Conservation (phyloP, 306 rosid genomes). For the Carpinus viminea region DNA sequence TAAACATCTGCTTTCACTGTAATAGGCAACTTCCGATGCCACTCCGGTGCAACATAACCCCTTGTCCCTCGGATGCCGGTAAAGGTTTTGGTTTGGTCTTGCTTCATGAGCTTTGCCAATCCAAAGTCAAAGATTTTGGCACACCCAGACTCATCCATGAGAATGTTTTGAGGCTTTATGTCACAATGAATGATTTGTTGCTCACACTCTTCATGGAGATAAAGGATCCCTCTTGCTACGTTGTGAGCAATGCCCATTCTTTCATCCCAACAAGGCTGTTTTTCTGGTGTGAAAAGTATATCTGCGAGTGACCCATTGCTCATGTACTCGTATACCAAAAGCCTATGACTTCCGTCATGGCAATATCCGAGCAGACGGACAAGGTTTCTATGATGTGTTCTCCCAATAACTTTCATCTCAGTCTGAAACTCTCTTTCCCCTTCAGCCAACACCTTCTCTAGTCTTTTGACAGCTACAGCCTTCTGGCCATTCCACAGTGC, state of each 20-base stretch:
- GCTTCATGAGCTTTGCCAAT: not conserved
- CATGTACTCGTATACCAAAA: constrained; percentile 5
- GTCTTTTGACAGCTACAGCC: not conserved
- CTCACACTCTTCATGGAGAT: constrained; percentile 5
- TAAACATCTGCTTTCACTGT: not conserved
- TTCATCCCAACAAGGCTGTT: not conserved
- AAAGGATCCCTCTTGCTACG: not conserved
- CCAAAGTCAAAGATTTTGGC: not conserved
- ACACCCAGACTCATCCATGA: not conserved
- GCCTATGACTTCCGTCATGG: constrained; percentile 1
- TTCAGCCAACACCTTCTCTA: not conserved
- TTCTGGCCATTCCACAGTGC: not conserved
- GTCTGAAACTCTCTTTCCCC: constrained; percentile 3
- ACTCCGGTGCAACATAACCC: not conserved
- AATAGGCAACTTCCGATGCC: not conserved
- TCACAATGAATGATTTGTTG: constrained; percentile 4
- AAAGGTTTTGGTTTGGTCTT: not conserved
- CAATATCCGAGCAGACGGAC: not conserved
- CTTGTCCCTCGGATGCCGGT: not conserved
- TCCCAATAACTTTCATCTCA: not conserved
- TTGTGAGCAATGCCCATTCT: not conserved
- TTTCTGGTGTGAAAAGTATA: not conserved
- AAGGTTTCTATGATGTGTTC: not conserved
- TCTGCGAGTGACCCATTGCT: not conserved
- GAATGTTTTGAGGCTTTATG: not conserved